Evolutionary conservation across 345 rosid species (phyloP), one percentile per base, ranked within the genome.

Genomic region (Linum trigynum): DNA sequence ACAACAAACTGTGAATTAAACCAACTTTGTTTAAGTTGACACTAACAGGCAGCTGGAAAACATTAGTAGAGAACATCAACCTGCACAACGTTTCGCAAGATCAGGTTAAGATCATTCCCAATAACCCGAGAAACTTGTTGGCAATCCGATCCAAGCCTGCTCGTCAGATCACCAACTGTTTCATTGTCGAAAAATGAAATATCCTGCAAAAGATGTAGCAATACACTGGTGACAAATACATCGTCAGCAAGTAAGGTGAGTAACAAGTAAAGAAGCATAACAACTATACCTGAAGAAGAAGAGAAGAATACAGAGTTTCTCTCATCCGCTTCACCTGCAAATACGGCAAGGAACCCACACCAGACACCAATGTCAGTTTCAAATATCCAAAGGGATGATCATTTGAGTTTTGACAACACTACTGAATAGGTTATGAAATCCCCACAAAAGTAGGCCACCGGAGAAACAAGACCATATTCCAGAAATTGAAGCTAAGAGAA

Each of bases 61-160:
- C 39, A 41, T 55, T 5, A 65, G 67, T 57, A 61, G 67, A 15
- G 59, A 60, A 65, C 67, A 23, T 23, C 32, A 78, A 92, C 98
- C 98, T 92, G 98, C 62, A 92, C 83, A 77, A 80, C 81, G 77
- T 90, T 90, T 75, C 97, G 88, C 42, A 83, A 67, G 72, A 92
- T 90, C 76, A 88, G 69, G 78, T 92, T 92, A 71, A 92, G 88
- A 80, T 92, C 98, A 73, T 83, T 88, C 59, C 96, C 96, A 62
- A 92, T 90, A 67, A 92, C 92, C 60, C 94, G 86, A 14, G 98
- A 92, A 64, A 92, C 96, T 83, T 92, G 98, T 82, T 92, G 98
- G 73, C 97, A 90, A 67, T 92, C 98, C 37, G 98, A 91, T 51
- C 97, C 98, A 59, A 92, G 98, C 82, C 98, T 85, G 76, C 97